Conservation (phyloP, 805 yeast species). For the Zygotorulaspora chibaensis region DNA sequence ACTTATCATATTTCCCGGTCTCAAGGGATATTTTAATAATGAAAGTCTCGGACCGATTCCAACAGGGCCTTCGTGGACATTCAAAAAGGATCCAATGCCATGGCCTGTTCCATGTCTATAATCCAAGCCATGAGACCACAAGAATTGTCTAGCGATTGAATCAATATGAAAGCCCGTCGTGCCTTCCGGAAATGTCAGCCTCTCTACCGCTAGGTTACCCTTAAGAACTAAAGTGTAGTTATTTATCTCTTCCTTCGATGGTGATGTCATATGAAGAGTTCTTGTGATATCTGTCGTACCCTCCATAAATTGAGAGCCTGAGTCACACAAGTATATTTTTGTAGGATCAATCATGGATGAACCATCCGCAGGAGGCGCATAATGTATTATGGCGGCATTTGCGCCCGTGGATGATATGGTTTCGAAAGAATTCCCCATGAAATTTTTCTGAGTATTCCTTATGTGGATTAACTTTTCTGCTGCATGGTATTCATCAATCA, state of each 20-base stretch:
- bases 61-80: constrained; percentile 93
- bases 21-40: constrained; percentile 47
- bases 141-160: constrained; percentile 71
- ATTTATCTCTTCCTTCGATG: constrained; percentile 52
- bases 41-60: constrained; percentile 61
- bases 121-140: constrained; percentile 80
- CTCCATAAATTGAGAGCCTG: constrained; percentile 88
- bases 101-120: constrained; percentile 96
- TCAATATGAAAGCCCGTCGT: constrained; percentile 76
- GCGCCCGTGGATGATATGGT: constrained; percentile 74
- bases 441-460: constrained; percentile 51
- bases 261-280: constrained; percentile 64
- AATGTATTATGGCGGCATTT: constrained; percentile 73
- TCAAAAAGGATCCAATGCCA: constrained; percentile 88
- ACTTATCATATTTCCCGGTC: constrained; percentile 70
- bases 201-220: constrained; percentile 86
- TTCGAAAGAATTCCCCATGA: constrained; percentile 66
- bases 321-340: constrained; percentile 72
- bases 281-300: constrained; percentile 97
- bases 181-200: constrained; percentile 71
- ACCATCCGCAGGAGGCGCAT: constrained; percentile 59
- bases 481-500: constrained; percentile 62
- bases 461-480: constrained; percentile 54
- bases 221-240: constrained; percentile 83
- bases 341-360: constrained; percentile 59